Evolutionary conservation across 1,284 basidiomycete genomes (phyloP), one percentile per base, ranked within the genome.

Genomic region (Fistulina hepatica): DNA sequence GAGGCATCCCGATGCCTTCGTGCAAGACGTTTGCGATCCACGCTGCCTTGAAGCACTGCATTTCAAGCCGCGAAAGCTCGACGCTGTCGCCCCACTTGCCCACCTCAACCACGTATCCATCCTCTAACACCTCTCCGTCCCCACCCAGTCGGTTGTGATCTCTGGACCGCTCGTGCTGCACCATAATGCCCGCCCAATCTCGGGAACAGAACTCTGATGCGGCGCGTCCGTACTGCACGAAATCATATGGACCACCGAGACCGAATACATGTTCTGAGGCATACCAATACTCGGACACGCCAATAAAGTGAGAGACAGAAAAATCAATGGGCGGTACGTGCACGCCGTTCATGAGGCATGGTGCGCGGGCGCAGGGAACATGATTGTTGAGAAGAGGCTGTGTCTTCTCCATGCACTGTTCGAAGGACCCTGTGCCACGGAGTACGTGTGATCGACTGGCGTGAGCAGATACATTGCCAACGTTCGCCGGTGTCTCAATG

Each of bases 21-120:
- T 98, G 94, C 4, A 99, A 63, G 17, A 99, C 84, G 53, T 97
- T 97, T 40, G 84, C 81, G 42, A 99, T 76, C 95, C 95, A 99
- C 2, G 94, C 93, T 1, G 94, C 91, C 58, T 99, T 99, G 79
- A 99, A 98, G 57, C 95, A 98, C 55, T 99, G 95, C 82, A 94
- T 88, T 61, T 94, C 77, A 43, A 98, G 61, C 22, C 94, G 75
- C 24, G 82, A 73, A 26, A 86, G 60, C 53, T 93, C 90, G 37
- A 95, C 80, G 32, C 73, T 62, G 15, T 76, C 65, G 6, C 76
- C 76, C 75, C 77, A 81, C 51, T 73, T 71, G 1, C 80, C 80
- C 6, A 74, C 69, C 20, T 70, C 70, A 17, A 80, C 71, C 12
- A 79, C 55, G 40, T 73, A 58, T 12, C 77, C 81, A 23, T 69